Evolutionary conservation across 768 basidiomycete genomes (phyloP).

Genomic region (Butyriboletus loyo): DNA sequence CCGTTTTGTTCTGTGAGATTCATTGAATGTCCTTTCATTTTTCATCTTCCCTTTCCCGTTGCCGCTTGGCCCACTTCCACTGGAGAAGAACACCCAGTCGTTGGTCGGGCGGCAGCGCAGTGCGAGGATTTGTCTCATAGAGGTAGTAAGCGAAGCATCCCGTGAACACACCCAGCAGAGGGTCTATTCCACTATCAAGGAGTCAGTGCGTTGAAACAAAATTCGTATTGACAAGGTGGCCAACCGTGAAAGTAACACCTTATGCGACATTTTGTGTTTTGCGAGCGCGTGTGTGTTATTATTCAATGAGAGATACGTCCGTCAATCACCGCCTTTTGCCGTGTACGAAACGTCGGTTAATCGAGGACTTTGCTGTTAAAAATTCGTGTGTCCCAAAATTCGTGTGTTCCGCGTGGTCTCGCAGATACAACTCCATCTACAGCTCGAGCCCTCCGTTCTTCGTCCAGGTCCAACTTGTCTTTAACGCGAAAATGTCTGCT

Average conservation of each 20-base stretch:
- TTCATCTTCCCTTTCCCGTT: conserved; percentile 8
- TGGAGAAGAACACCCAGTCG: conserved; percentile 50
- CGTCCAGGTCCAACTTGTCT: background rate
- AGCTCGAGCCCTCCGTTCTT: conserved; percentile 1
- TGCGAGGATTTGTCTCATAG: conserved; percentile 77
- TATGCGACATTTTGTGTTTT: conserved; percentile 40
- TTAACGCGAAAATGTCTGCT: conserved; percentile 41
- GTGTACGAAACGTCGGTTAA: conserved; percentile 27
- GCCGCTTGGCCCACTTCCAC: conserved; percentile 64
- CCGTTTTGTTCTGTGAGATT: background rate
- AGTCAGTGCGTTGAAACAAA: conserved; percentile 2
- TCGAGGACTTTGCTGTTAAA: conserved; percentile 18
- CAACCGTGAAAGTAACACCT: conserved; percentile 33
- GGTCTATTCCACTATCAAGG: conserved; percentile 56
- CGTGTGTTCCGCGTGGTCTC: conserved; percentile 7
- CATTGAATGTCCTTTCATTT: background rate
- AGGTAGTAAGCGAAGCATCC: conserved; percentile 77
- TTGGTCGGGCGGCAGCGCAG: conserved; percentile 54
- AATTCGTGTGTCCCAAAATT: conserved; percentile 27
- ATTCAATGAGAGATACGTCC: conserved; percentile 3
- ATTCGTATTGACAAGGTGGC: conserved; percentile 2
- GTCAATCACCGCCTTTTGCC: conserved; percentile 24
- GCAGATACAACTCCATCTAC: conserved; percentile 1
- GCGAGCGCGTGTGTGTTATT: background rate
- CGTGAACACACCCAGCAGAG: conserved; percentile 72